phyloP scores from a whole-genome alignment of 192 early-diverging fungal species.

The Cetraspora pellucida region DNA sequence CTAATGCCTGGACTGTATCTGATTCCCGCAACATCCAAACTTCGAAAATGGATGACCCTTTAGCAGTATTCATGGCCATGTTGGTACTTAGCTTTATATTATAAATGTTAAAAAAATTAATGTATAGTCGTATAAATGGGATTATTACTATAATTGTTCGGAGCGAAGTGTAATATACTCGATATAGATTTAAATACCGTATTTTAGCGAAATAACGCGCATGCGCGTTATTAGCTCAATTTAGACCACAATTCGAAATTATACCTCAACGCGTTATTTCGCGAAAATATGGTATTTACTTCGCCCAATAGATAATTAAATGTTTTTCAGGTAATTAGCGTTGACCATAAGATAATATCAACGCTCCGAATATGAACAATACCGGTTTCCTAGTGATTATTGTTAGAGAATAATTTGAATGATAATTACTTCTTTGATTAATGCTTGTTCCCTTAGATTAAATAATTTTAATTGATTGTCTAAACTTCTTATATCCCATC shows the following conservation, averaged over 20 bases:
- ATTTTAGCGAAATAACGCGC: too few species aligned
- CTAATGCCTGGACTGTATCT: constrained; percentile 67
- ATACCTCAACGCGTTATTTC: too few species aligned
- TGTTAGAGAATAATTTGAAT: not conserved
- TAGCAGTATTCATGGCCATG: constrained; percentile 55
- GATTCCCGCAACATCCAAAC: constrained; percentile 80
- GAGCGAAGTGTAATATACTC: too few species aligned
- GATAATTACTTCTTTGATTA: constrained; percentile 48
- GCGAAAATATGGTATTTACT: too few species aligned
- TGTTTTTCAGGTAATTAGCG: not conserved
- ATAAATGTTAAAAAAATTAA: constrained; percentile 5
- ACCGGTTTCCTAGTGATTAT: not conserved
- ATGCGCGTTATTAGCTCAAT: too few species aligned
- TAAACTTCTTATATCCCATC: constrained; percentile 54
- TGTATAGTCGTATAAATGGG: not conserved
- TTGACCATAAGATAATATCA: not conserved
- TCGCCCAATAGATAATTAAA: too few species aligned
- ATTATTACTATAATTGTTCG: too few species aligned
- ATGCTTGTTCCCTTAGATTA: constrained; percentile 48
- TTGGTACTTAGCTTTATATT: constrained; percentile 46
- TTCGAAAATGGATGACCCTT: constrained; percentile 61
- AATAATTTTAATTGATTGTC: constrained; percentile 52
- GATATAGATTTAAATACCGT: too few species aligned
- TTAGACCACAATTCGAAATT: too few species aligned
- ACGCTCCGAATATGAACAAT: not conserved